A percentile compares a stretch with the other conserved stretches of the same genome.
Conservation (phyloP, 108 stramenopile species). For the Pseudonitzschia delicatissima region DNA sequence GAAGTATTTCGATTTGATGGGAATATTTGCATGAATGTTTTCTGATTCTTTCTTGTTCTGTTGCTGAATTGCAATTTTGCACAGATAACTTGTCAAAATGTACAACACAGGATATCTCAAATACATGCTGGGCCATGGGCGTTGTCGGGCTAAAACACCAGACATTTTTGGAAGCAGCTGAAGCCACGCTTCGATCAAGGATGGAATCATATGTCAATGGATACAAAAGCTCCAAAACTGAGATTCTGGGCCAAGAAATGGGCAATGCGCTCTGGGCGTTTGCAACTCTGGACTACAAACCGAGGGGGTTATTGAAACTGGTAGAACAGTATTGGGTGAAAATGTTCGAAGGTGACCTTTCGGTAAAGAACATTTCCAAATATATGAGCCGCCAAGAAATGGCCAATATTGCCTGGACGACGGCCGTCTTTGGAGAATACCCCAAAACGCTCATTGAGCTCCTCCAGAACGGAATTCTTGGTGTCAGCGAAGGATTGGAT, state of each 20-base stretch:
- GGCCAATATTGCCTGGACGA: slow-evolving; percentile 68
- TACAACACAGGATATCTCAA: slow-evolving; percentile 69
- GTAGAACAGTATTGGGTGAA: slow-evolving; percentile 12
- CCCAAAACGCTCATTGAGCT: slow-evolving; percentile 49
- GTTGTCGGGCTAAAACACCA: slow-evolving; percentile 64
- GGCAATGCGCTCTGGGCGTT: slow-evolving; percentile 77
- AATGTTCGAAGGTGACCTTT: slow-evolving; percentile 31
- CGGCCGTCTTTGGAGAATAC: slow-evolving; percentile 63
- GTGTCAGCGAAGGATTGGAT: slow-evolving; percentile 40
- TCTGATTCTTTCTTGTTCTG: not conserved
- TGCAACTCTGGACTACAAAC: slow-evolving; percentile 61
- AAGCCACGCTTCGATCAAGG: slow-evolving; percentile 22
- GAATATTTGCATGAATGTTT: not conserved
- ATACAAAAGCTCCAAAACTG: not conserved
- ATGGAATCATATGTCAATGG: slow-evolving; percentile 6
- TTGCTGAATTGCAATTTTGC: not conserved
- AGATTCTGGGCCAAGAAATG: slow-evolving; percentile 70
- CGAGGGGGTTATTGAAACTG: slow-evolving; percentile 25
- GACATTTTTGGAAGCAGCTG: slow-evolving; percentile 48
- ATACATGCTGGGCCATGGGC: slow-evolving; percentile 74
- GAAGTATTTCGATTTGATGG: not conserved
- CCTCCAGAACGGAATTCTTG: slow-evolving; percentile 63
- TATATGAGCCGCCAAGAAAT: slow-evolving; percentile 74
- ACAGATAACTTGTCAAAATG: slow-evolving; percentile 44
- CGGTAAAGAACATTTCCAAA: slow-evolving; percentile 38